Evolutionary conservation across 106 monocot genomes (phyloP).

Genomic region (Dendrobium officinale): DNA sequence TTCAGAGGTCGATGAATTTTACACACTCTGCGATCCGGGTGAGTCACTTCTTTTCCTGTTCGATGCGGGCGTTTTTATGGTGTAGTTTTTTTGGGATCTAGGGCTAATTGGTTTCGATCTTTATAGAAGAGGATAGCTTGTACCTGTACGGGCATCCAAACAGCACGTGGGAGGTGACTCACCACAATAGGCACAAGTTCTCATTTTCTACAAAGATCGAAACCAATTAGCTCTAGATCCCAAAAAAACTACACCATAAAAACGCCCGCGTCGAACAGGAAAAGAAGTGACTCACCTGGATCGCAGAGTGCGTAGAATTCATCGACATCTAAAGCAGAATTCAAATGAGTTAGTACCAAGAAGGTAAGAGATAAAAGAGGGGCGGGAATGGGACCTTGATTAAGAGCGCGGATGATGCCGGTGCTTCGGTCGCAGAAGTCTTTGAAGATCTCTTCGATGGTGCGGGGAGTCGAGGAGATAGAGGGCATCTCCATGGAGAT

Average conservation of each 20-base stretch:
- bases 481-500: slow-evolving; percentile 29
- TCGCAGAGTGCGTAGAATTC: slow-evolving; percentile 76
- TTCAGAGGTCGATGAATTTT: slow-evolving; percentile 88
- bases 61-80: not conserved
- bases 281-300: slow-evolving; percentile 49
- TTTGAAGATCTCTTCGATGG: slow-evolving; percentile 90
- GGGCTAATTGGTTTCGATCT: not conserved
- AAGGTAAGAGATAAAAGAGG: not conserved
- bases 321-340: slow-evolving; percentile 54
- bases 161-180: slow-evolving; percentile 68
- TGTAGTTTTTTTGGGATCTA: slow-evolving; percentile 1
- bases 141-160: slow-evolving; percentile 83
- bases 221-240: not conserved
- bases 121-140: slow-evolving; percentile 83
- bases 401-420: slow-evolving; percentile 82
- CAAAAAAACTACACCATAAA: slow-evolving; percentile 1
- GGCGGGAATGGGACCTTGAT: slow-evolving; percentile 28
- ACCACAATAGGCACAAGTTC: slow-evolving; percentile 55
- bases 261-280: not conserved
- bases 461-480: slow-evolving; percentile 56
- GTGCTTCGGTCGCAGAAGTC: slow-evolving; percentile 62
- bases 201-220: slow-evolving; percentile 64
- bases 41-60: slow-evolving; percentile 9
- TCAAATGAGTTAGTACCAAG: not conserved
- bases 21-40: slow-evolving; percentile 81